Conservation (phyloP, 169 alveolate species). For the Plasmodium vivax region DNA sequence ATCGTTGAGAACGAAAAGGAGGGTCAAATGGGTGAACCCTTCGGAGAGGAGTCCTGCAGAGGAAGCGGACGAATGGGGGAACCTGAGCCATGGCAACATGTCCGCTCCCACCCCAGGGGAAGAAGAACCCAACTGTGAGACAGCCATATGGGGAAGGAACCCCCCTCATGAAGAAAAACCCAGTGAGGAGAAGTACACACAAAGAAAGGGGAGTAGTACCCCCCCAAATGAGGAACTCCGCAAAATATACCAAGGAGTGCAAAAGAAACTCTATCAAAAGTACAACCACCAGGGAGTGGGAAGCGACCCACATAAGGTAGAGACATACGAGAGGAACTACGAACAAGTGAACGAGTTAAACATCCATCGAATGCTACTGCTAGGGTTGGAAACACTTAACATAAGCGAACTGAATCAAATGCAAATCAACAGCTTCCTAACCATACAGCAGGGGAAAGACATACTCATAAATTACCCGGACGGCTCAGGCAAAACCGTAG, state of each 20-base stretch:
- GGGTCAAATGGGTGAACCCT: background rate
- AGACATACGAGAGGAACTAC: background rate
- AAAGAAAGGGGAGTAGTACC: too few relatives aligned
- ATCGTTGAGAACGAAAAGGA: background rate
- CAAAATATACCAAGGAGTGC: constrained; percentile 36
- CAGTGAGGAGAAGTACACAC: background rate
- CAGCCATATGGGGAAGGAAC: background rate
- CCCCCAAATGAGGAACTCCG: constrained; percentile 4
- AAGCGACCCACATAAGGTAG: constrained; percentile 42
- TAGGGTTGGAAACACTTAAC: constrained; percentile 55
- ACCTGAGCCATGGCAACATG: background rate
- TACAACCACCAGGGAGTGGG: constrained; percentile 51
- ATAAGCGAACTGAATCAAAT: constrained; percentile 75
- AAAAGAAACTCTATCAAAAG: constrained; percentile 44
- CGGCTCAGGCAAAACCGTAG: constrained; percentile 85
- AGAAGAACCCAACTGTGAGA: background rate
- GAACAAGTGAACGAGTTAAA: constrained; percentile 50
- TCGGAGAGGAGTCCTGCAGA: background rate
- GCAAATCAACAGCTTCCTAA: constrained; percentile 78
- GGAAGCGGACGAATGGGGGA: background rate
- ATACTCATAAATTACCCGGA: constrained; percentile 71
- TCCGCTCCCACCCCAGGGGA: background rate
- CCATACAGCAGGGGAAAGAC: constrained; percentile 85
- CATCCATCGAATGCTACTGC: constrained; percentile 61
- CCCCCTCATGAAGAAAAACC: background rate